Conservation (phyloP, 164 flowering plant species). For the Kalanchoe fedtschenkoi region DNA sequence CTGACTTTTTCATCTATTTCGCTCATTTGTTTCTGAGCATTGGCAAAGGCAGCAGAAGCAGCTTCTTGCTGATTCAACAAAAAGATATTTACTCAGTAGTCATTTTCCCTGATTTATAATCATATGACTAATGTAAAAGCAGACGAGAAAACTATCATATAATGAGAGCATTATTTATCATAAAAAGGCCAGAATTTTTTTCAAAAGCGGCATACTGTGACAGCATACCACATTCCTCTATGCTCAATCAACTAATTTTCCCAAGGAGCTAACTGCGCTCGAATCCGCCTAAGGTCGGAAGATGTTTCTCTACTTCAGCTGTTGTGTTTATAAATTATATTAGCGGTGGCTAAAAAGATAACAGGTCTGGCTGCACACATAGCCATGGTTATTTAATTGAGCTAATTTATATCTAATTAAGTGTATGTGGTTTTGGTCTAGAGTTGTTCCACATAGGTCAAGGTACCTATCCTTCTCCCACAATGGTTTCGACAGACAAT, state of each 20-base stretch:
- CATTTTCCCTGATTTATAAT: neutral
- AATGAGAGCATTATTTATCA: neutral
- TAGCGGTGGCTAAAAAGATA: neutral
- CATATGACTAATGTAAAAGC: neutral
- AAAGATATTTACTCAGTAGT: neutral
- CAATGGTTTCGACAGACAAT: no score
- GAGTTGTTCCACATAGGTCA: no score
- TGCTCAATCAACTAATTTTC: slow-evolving; percentile 74
- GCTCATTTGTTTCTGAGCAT: slow-evolving; percentile 59
- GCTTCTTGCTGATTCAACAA: slow-evolving; percentile 65
- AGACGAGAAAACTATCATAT: neutral
- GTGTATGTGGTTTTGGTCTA: no score
- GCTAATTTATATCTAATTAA: no score
- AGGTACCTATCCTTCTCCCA: no score
- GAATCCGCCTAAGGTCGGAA: slow-evolving; percentile 60
- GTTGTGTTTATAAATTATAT: slow-evolving; percentile 10
- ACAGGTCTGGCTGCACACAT: no score
- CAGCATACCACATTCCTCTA: slow-evolving; percentile 80
- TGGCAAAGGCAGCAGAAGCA: slow-evolving; percentile 51
- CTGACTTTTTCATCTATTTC: slow-evolving; percentile 29
- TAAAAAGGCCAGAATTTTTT: slow-evolving; percentile 21
- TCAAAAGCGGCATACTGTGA: slow-evolving; percentile 67
- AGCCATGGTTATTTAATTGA: no score
- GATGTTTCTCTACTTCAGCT: slow-evolving; percentile 80
- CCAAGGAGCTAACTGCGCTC: slow-evolving; percentile 89